A percentile compares a stretch with the other conserved stretches of the same genome.
Conservation (phyloP, 768 basidiomycete genomes). For the Hypholoma sublateritium region DNA sequence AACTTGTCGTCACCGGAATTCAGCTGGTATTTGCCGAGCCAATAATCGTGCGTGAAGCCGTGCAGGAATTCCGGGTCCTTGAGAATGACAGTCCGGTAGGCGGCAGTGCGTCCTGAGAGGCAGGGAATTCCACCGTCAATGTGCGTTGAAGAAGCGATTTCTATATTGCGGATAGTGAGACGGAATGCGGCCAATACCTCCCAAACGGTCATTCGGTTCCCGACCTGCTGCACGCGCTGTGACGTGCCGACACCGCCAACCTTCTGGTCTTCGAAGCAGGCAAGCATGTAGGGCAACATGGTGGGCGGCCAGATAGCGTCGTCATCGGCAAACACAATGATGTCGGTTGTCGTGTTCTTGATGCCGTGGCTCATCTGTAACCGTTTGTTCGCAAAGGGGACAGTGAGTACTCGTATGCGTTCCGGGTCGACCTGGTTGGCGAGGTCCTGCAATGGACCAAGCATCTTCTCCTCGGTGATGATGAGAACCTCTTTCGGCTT, state of each 20-base stretch:
- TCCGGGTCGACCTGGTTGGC: conserved; percentile 85
- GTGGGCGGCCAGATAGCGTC: conserved; percentile 96
- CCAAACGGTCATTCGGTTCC: conserved; percentile 85
- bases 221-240: conserved; percentile 83
- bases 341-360: conserved; percentile 86
- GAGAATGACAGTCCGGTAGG: conserved; percentile 90
- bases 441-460: conserved; percentile 83
- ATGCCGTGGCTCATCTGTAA: conserved; percentile 94
- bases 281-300: conserved; percentile 83
- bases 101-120: conserved; percentile 90
- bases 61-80: conserved; percentile 93
- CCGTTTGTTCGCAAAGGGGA: conserved; percentile 92
- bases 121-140: conserved; percentile 93
- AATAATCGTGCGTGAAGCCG: conserved; percentile 92
- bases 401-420: conserved; percentile 83
- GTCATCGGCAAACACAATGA: conserved; percentile 94
- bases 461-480: conserved; percentile 86
- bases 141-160: conserved; percentile 85
- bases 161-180: conserved; percentile 91
- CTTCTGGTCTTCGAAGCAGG: conserved; percentile 93
- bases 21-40: conserved; percentile 92
- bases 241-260: conserved; percentile 91
- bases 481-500: conserved; percentile 80
- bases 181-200: conserved; percentile 94
- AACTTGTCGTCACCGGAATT: conserved; percentile 96